A percentile compares a stretch with the other conserved stretches of the same genome.
These are phyloP conservation scores for Pyrenula aspistea DNA, from an alignment of 495 filamentous ascomycete genomes.

Conservation along the genomic window DNA sequence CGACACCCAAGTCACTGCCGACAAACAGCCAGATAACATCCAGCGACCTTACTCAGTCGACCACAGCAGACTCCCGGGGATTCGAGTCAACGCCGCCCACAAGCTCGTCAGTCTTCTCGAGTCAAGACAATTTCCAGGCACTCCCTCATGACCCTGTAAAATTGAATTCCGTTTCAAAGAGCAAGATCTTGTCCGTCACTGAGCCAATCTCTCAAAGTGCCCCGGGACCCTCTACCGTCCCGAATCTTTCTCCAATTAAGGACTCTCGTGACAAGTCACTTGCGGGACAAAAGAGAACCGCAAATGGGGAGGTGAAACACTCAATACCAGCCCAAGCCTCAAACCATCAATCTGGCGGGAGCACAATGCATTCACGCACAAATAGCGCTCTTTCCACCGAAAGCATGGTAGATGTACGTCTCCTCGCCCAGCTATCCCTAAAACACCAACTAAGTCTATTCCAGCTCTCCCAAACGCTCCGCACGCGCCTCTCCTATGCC, in stretches of 20 bases:
- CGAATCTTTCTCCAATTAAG: background rate
- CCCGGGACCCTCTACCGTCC: background rate
- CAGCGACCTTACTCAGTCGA: background rate
- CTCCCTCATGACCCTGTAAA: background rate
- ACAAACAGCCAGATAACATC: background rate
- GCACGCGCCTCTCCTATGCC: conserved; percentile 72
- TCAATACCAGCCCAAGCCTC: background rate
- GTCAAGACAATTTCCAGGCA: background rate
- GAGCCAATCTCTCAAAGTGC: background rate
- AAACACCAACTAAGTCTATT: conserved; percentile 11
- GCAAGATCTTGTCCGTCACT: background rate
- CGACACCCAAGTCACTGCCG: background rate
- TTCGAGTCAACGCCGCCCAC: background rate
- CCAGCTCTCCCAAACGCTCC: conserved; percentile 65
- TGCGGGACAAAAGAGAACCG: background rate
- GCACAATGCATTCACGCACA: conserved; percentile 46
- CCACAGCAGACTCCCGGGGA: background rate
- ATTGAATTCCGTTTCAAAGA: background rate
- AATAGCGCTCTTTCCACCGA: conserved; percentile 48
- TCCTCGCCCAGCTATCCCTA: background rate
- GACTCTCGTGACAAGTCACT: background rate
- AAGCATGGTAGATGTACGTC: conserved; percentile 62
- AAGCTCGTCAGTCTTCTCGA: background rate
- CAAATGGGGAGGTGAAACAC: background rate
- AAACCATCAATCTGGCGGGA: background rate